Conservation (phyloP, 1,139 yeast genomes). For the Chernovozyma aurita region DNA sequence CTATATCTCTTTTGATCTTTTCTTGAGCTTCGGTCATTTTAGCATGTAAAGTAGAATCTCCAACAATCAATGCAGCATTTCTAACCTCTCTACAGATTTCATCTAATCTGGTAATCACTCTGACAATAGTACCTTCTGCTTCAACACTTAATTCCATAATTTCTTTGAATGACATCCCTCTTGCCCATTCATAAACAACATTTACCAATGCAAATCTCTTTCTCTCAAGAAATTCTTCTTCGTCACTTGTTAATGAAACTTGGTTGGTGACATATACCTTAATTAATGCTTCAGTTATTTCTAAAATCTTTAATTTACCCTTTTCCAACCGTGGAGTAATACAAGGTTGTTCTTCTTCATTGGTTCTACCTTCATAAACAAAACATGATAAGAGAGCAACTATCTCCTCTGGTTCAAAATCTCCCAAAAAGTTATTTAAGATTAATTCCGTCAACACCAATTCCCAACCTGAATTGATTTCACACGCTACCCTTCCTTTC, state of each 20-base stretch:
- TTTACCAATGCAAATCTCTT: slow-evolving; percentile 87
- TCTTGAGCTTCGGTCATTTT: slow-evolving; percentile 94
- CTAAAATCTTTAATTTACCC: slow-evolving; percentile 69
- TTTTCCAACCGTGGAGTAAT: slow-evolving; percentile 80
- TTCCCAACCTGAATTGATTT: slow-evolving; percentile 88
- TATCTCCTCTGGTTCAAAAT: slow-evolving; percentile 92
- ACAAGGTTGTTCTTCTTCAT: slow-evolving; percentile 53
- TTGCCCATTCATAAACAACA: slow-evolving; percentile 97
- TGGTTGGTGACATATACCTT: slow-evolving; percentile 63
- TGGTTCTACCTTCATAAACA: slow-evolving; percentile 83
- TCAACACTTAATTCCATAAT: slow-evolving; percentile 86
- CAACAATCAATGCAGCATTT: slow-evolving; percentile 91
- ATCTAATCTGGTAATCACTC: slow-evolving; percentile 90
- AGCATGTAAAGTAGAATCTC: slow-evolving; percentile 81
- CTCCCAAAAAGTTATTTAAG: slow-evolving; percentile 86
- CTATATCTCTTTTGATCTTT: slow-evolving; percentile 91
- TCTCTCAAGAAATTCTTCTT: slow-evolving; percentile 75
- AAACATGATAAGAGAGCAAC: slow-evolving; percentile 89
- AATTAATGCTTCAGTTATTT: slow-evolving; percentile 63
- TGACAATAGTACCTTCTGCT: slow-evolving; percentile 96
- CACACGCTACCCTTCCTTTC: slow-evolving; percentile 86
- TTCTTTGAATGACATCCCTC: slow-evolving; percentile 87
- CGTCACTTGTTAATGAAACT: slow-evolving; percentile 77
- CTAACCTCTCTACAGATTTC: slow-evolving; percentile 94
- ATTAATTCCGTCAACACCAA: slow-evolving; percentile 83